Base-by-base conservation (phyloP, 768 basidiomycete genomes). In the Phallus indusiatus region DNA sequence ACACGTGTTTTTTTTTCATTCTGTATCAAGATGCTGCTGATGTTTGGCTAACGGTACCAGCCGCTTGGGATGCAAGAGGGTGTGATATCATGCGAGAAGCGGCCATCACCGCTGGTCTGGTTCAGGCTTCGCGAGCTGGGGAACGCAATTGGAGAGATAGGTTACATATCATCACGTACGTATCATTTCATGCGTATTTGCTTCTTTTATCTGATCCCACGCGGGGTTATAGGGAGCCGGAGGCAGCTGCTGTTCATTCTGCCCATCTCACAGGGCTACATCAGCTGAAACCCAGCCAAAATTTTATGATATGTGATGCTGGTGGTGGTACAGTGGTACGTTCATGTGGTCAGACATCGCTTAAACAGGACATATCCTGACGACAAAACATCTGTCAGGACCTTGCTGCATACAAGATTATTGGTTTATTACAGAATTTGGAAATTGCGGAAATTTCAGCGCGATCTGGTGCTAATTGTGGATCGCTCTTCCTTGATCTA, bases 361-460 rank as follows among this genome's bases (percentile, higher is more conserved):
- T 60, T 51, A 42, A 59, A 56, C 50, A 7, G 34, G 55, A 47
- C 47, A 62, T 48, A 47, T 48, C 35, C 33, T 33, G 52, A 20
- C 48, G 36, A n/a, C 28, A 28, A 28, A 3, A 28, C 7, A 28
- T 28, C 28, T 7, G 7, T 28, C 53, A 75, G 73, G 76, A 79
- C 58, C 68, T 77, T 2, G 76, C 75, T 6, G 71, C 74, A 11
- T 79, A 78, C 70, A 73, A 73, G 78, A 87, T 94, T 53, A 88
- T 88, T 56, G 92, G 90, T 5, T 80, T 88, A 63, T 77, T 89
- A 70, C 75, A 83, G 11, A 81, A 83, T 66, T 79, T 94, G n/a
- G 90, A 94, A 70, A 92, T 94, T 61, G 91, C 90, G 49, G 92
- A 94, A 72, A 86, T 94, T 73, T 88, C 87, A 62, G 90, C 90